Conservation (phyloP, 2,329 filamentous ascomycete genomes). For the Septoria petroselini region DNA sequence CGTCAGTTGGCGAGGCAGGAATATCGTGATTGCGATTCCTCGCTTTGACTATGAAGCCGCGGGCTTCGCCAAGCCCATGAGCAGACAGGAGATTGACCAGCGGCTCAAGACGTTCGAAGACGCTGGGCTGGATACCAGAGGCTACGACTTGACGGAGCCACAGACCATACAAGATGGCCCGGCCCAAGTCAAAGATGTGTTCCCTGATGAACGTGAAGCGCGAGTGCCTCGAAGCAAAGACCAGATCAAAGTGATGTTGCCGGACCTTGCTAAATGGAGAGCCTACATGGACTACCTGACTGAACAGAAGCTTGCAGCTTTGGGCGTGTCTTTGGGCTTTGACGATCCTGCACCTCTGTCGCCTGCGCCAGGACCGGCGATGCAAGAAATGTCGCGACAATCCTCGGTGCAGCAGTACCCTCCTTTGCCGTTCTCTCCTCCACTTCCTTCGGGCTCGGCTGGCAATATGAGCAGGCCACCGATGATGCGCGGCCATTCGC, state of each 20-base stretch:
- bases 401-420: constrained; percentile 68
- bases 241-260: constrained; percentile 60
- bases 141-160: constrained; percentile 62
- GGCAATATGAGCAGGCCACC: constrained; percentile 52
- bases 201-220: constrained; percentile 56
- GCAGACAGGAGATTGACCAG: constrained; percentile 53
- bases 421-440: constrained; percentile 76
- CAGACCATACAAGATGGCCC: constrained; percentile 25
- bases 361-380: constrained; percentile 9
- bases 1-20: constrained; percentile 47
- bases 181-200: constrained; percentile 64
- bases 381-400: constrained; percentile 63
- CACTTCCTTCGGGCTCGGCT: constrained; percentile 73
- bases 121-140: constrained; percentile 65
- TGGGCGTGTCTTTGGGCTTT: constrained; percentile 79
- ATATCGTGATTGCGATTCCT: constrained; percentile 47
- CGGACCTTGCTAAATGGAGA: constrained; percentile 70
- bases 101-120: constrained; percentile 67
- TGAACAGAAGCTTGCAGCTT: constrained; percentile 86
- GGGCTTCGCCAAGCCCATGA: constrained; percentile 45
- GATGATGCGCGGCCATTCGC: constrained; percentile 38
- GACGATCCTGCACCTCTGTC: constrained; percentile 59
- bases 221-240: constrained; percentile 42
- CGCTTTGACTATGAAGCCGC: constrained; percentile 43
- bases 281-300: constrained; percentile 77